Evolutionary conservation across 2,329 filamentous ascomycete genomes (phyloP), one percentile per base, ranked within the genome.

Genomic region (Pseudogymnoascus sp.): DNA sequence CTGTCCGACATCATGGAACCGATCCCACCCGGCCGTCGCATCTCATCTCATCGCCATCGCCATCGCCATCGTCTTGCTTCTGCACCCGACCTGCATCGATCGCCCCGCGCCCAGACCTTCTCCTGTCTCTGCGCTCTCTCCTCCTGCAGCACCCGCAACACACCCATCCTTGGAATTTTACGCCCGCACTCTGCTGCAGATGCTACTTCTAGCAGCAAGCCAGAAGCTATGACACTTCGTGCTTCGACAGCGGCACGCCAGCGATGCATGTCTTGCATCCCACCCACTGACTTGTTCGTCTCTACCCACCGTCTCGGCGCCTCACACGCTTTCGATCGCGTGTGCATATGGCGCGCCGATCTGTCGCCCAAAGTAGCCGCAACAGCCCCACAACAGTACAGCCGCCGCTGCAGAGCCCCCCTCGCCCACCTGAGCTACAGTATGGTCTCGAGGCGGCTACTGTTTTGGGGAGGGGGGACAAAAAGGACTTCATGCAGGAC

Each of bases 291-390:
- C 25, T 25, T 22, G 22, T 50, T n/a, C 25, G 30, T 25, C 43
- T 18, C n/a, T 18, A 12, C n/a, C 25, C 43, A 50, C 43, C 43
- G 43, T 50, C 43, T 50, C 43, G 43, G 43, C 43, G 43, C 43
- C 43, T 50, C 43, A 30, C n/a, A 50, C 43, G 43, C 43, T 50
- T 50, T 50, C 25, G 43, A 50, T 50, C 43, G 43, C 43, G 43
- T 50, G 43, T 50, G 43, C 43, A 50, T 50, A 30, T 12, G 8
- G 25, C 8, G 8, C 25, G 43, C 43, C 25, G 43, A 50, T 33
- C 43, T 30, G n/a, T 50, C 8, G 9, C 43, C 25, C 25, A 50
- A 50, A 50, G 14, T 15, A 33, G 43, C 43, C 25, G 25, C 43
- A 30, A 15, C 25, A 2, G 12, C 43, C 43, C 43, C 41, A 47